Evolutionary conservation across 2,329 filamentous ascomycete species (phyloP), one percentile per base, ranked within the genome.

Genomic region (Aspergillus sp.): DNA sequence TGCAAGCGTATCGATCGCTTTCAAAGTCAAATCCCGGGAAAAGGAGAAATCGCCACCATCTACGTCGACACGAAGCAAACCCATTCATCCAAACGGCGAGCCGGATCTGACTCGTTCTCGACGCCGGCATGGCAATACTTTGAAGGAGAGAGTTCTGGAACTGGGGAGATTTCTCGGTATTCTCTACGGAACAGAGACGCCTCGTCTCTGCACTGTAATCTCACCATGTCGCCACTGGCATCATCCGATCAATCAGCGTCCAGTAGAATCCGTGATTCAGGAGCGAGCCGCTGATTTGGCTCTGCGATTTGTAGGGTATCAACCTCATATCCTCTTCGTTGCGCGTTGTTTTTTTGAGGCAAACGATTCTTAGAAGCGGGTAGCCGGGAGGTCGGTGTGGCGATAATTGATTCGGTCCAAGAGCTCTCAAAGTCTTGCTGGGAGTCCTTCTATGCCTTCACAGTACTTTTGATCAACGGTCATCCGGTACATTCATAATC

Each of bases 11-110:
- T 41, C 9, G 34, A 13, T 41, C 34, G 34, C 34, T 15, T 15
- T 41, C 9, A 41, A 15, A 41, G 34, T 15, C 34, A 41, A 41
- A 41, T 41, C 34, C 9, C 48, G 23, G 48, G 3, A 7, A 28
- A 15, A 50, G 47, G 22, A 28, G 28, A 28, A 50, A 17, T 50
- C 54, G 54, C 54, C 54, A 57, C 54, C 54, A 57, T 57, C 41
- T 57, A 57, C 54, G 54, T 57, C 31, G 49, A 25, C 30, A 25
- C 54, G 30, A 45, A 31, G 34, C 45, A 31, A 51, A 9, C 51
- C 31, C 28, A 19, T 25, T 25, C 19, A n/a, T 41, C 19, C 48
- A 17, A 25, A 19, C 9, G 11, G 15, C 34, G 2, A 1, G 34
- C 15, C 34, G 11, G 34, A 15, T 41, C 13, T 11, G 8, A 9